Evolutionary conservation across 768 basidiomycete genomes (phyloP), one percentile per base, ranked within the genome.

Genomic region (Podaxis mareebaensis): DNA sequence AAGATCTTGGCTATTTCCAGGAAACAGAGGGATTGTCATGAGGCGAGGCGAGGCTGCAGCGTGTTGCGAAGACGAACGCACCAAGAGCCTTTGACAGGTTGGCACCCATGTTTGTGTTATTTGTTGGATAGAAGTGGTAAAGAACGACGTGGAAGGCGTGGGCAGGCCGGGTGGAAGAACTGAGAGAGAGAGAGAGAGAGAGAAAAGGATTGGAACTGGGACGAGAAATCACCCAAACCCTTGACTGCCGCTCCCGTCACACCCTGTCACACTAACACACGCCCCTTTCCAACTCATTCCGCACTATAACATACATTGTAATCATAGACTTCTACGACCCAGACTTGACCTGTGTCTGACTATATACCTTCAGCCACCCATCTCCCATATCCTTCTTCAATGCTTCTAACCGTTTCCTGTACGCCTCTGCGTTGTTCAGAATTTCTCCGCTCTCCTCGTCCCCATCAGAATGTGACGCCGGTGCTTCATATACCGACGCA

Each of bases 361-460:
- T 91, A 69, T 91, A 88, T 38, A 95, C 92, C 73, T 90, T 91
- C 70, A 96, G 70, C 93, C 92, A 96, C 10, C 88, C 87, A 24
- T 95, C 94, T 2, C 94, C 94, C 82, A 95, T 93, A 69, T 96
- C 94, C 64, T 85, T 82, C 73, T 92, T 87, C 72, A 96, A 69
- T 17, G 88, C 88, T 78, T 95, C 94, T 56, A 96, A 90, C 68
- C 82, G 82, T 61, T 85, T 83, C 53, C 94, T 82, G 73, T 91
- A 93, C 49, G 86, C 82, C 62, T 93, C 93, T 26, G 83, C 90
- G 65, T 84, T 81, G 63, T 83, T 72, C 69, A 79, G 77, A 26
- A 71, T 70, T 28, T 69, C 71, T 26, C 67, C 71, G 5, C 55
- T 67, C 60, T n/a, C 66, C 65, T 62, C 66, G 65, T 64, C 70